Percentiles rank a stretch among this genome's conserved stretches.
These are phyloP conservation scores for Dioszegia hungarica DNA, from an alignment of 768 basidiomycete genomes.

Conservation along the genomic window DNA sequence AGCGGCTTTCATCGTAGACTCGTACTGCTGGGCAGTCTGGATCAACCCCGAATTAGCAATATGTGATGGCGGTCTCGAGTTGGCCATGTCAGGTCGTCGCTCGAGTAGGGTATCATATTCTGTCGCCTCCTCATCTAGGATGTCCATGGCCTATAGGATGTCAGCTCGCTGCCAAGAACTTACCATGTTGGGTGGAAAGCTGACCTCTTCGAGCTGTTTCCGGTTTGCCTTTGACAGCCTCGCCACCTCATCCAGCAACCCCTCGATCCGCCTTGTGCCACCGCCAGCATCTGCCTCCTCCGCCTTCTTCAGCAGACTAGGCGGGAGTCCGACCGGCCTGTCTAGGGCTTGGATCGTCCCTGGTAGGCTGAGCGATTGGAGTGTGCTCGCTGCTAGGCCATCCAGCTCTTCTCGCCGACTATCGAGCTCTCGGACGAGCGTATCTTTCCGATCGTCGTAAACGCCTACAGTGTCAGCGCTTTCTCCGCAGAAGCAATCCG, in stretches of 20 bases:
- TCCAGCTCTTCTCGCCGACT: slow-evolving; percentile 63
- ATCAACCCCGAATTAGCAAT: slow-evolving; percentile 72
- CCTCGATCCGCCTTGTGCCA: slow-evolving; percentile 67
- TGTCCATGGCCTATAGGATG: slow-evolving; percentile 74
- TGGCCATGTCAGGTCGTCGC: slow-evolving; percentile 36
- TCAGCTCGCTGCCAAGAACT: not conserved
- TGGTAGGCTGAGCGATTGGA: slow-evolving; percentile 72
- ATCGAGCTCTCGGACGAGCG: slow-evolving; percentile 62
- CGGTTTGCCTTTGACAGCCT: slow-evolving; percentile 61
- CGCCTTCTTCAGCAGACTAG: slow-evolving; percentile 76
- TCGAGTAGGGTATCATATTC: slow-evolving; percentile 49
- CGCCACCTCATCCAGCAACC: slow-evolving; percentile 67
- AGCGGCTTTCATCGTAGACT: slow-evolving; percentile 67
- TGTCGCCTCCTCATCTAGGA: slow-evolving; percentile 73
- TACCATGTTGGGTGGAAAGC: slow-evolving; percentile 19
- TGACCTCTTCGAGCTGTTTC: slow-evolving; percentile 69
- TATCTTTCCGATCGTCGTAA: slow-evolving; percentile 74
- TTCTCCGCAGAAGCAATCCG: not conserved
- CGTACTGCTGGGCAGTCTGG: slow-evolving; percentile 66
- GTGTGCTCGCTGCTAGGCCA: slow-evolving; percentile 58
- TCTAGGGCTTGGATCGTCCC: slow-evolving; percentile 82
- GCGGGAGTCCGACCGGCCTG: slow-evolving; percentile 78
- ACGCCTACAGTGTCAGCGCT: slow-evolving; percentile 51
- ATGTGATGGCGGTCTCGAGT: slow-evolving; percentile 62
- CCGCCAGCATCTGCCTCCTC: slow-evolving; percentile 75